Conservation (phyloP, 2,329 filamentous ascomycete genomes). For the Trichoderma brevicompactum region DNA sequence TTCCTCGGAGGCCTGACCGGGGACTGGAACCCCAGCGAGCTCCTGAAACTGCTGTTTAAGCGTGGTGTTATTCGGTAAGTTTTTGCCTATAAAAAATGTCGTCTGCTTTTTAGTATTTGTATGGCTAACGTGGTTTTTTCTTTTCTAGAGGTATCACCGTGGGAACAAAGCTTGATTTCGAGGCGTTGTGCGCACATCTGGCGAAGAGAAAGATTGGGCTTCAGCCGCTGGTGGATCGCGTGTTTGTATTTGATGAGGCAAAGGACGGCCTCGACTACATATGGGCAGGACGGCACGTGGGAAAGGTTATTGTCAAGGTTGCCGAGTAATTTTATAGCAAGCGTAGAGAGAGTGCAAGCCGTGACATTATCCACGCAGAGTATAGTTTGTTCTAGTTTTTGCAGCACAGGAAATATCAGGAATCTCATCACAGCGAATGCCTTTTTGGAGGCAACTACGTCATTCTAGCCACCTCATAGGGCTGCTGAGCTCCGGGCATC, state of each 20-base stretch:
- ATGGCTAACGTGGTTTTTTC: background rate
- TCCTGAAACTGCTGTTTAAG: background rate
- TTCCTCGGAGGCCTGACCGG: slow-evolving; percentile 2
- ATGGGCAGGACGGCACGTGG: background rate
- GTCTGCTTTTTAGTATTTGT: background rate
- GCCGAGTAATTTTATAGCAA: background rate
- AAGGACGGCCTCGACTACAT: slow-evolving; percentile 9
- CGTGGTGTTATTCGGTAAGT: background rate
- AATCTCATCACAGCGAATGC: too few relatives aligned
- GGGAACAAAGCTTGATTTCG: background rate
- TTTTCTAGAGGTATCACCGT: background rate
- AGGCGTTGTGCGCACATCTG: background rate
- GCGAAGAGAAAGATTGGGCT: background rate
- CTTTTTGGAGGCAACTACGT: slow-evolving; percentile 7
- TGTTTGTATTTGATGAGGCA: slow-evolving; percentile 6
- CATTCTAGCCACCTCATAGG: slow-evolving; percentile 11
- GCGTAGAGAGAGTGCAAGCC: too few relatives aligned
- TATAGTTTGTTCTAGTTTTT: background rate
- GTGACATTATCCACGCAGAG: too few relatives aligned
- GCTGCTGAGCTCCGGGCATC: background rate
- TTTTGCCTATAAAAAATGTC: too few relatives aligned
- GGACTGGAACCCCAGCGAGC: background rate
- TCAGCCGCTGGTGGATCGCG: background rate
- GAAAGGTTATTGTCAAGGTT: slow-evolving; percentile 16
- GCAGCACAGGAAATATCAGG: background rate